These are phyloP conservation scores for Coniosporium tulheliwenetii DNA, from an alignment of 2,329 filamentous ascomycete genomes.

Conservation along the genomic window DNA sequence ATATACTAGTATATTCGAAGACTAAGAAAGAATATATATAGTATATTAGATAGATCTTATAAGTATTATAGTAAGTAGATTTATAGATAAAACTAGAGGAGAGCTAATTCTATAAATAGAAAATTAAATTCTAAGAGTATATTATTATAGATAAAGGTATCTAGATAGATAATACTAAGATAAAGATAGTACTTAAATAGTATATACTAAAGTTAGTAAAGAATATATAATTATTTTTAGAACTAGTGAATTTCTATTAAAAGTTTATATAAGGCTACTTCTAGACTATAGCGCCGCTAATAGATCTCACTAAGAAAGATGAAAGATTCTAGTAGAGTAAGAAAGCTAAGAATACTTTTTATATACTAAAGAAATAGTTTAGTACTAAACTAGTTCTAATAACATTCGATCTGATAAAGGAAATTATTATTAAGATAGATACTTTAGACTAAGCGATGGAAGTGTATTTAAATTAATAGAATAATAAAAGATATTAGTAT, in stretches of 20 bases:
- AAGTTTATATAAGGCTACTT: conserved; percentile 2
- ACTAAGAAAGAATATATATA: conserved; percentile 1
- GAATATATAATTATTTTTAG: conserved; percentile 3
- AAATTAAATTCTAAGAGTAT: conserved; percentile 7
- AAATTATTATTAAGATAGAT: conserved; percentile 1
- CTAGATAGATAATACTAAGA: conserved; percentile 1
- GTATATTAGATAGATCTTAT: conserved; percentile 7
- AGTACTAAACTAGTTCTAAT: conserved; percentile 1
- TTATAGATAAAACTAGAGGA: conserved; percentile 5
- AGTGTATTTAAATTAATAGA: too few relatives aligned
- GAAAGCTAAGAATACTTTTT: conserved; percentile 1
- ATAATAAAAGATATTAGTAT: too few relatives aligned
- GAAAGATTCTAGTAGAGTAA: neutral
- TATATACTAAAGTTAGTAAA: neutral
- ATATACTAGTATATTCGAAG: neutral
- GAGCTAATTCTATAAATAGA: conserved; percentile 3
- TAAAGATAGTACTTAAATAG: conserved; percentile 1
- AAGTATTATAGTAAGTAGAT: neutral
- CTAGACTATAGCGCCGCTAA: neutral
- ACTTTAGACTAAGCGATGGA: too few relatives aligned
- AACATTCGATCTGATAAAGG: conserved; percentile 1
- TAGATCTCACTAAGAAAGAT: neutral
- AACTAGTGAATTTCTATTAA: conserved; percentile 4
- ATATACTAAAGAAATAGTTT: conserved; percentile 4
- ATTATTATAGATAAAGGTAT: conserved; percentile 2